phyloP scores from a whole-genome alignment of 768 basidiomycete species.

The Arthromyces matolae region DNA sequence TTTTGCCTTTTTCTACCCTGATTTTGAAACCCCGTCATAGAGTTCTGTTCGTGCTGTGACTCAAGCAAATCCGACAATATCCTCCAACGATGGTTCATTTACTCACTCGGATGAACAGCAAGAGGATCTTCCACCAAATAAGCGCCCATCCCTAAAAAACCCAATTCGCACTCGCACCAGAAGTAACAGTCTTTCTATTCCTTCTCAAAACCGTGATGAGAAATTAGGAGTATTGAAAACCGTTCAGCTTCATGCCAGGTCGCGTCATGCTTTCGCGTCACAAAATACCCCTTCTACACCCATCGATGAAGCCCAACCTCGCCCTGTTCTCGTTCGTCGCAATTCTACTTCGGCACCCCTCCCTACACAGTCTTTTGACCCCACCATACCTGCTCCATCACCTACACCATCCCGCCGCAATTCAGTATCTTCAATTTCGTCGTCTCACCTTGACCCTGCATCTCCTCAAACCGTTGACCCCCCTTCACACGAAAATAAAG shows the following conservation, averaged over 20 bases:
- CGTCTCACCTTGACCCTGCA: conserved; percentile 12
- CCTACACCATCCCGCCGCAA: conserved; percentile 7
- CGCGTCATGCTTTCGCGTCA: conserved; percentile 53
- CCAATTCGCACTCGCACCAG: conserved; percentile 43
- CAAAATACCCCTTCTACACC: conserved; percentile 13
- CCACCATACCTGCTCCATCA: conserved; percentile 18
- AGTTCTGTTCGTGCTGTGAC: conserved; percentile 68
- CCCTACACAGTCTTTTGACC: conserved; percentile 19
- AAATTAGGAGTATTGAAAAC: conserved; percentile 58
- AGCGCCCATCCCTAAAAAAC: no score
- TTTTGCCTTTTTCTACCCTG: not conserved
- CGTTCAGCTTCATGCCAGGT: conserved; percentile 60
- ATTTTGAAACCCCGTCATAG: conserved; percentile 33
- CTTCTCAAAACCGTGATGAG: conserved; percentile 37
- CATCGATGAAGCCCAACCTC: conserved; percentile 20
- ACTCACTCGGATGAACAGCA: conserved; percentile 57
- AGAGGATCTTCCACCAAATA: conserved; percentile 36
- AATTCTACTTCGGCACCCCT: conserved; percentile 42
- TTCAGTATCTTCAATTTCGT: no score
- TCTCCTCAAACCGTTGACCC: conserved; percentile 17
- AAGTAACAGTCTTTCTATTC: conserved; percentile 59
- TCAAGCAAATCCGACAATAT: conserved; percentile 54
- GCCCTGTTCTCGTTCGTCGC: conserved; percentile 38
- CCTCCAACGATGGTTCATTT: conserved; percentile 47
- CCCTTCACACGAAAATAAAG: conserved; percentile 4